A percentile compares a stretch with the other conserved stretches of the same genome.
Evolutionary conservation across 306 rosid species (phyloP).

Genomic region (Cucumis hystrix): DNA sequence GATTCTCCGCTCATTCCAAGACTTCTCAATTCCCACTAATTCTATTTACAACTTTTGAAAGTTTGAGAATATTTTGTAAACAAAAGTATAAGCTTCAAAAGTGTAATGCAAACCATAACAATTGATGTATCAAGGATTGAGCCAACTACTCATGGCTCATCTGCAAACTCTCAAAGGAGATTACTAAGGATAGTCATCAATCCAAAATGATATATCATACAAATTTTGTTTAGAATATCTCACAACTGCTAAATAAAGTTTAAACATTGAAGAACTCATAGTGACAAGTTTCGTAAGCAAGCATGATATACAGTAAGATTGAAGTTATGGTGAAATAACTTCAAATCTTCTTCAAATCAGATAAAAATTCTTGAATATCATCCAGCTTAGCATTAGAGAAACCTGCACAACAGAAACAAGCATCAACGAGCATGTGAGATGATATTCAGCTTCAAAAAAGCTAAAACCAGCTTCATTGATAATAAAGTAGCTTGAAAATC

Average conservation of each 20-base stretch:
- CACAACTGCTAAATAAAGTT: neutral
- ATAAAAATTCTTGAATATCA: constrained; percentile 24
- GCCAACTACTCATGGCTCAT: neutral
- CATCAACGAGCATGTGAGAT: neutral
- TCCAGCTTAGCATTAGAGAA: constrained; percentile 32
- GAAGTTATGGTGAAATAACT: neutral
- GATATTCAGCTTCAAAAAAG: neutral
- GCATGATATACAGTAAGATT: neutral
- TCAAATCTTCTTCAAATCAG: constrained; percentile 28
- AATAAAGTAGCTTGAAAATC: neutral
- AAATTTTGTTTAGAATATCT: neutral
- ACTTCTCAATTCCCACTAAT: too few relatives aligned
- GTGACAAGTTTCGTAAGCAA: neutral
- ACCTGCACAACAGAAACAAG: constrained; percentile 33
- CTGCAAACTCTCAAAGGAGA: neutral
- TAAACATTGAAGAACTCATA: neutral
- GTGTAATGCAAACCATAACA: neutral
- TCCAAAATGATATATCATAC: neutral
- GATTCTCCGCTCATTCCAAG: too few relatives aligned
- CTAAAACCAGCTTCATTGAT: neutral
- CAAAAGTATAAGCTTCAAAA: too few relatives aligned
- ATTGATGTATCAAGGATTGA: neutral
- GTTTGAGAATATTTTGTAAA: too few relatives aligned
- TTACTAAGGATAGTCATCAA: neutral
- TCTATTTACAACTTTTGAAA: too few relatives aligned